Base-by-base conservation (phyloP, 1,139 yeast species). In the Candida sp. region DNA sequence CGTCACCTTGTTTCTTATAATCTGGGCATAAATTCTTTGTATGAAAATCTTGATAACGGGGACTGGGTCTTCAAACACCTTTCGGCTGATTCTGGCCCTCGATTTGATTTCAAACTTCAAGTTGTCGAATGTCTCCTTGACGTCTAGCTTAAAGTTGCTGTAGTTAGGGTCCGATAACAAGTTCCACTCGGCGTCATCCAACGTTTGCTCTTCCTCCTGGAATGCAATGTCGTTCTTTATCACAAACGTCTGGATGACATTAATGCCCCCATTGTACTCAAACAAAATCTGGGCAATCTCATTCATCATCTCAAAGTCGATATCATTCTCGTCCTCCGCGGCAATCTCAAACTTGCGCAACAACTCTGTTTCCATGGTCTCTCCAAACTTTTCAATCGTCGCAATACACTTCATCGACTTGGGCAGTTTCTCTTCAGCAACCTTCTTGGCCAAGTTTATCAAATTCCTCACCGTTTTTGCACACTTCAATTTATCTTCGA, bases 201-300 rank as follows among this genome's bases (percentile, higher is more conserved):
- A 62, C 9, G 73, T 63, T 30, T 54, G 51, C 42, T 75, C 75
- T 23, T 66, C 65, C 28, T 62, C 65, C 48, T 77, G 78, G 8
- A 49, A 12, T 5, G 58, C 51, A 54, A 88, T 83, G 53, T 86
- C 90, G 65, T 89, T 92, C 63, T 89, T 92, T 63, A 85, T 86
- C 42, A 92, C 91, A 69, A 90, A 93, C 48, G 89, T 83, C 63
- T 88, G 92, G 11, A 91, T 88, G 9, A 92, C 96, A 53, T 87
- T 86, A 4, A 84, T 78, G 7, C 98, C 98, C 8, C 93, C 96
- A 62, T 94, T 93, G 70, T 86, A 93, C 53, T 86, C 90, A 49
- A 86, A 81, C 49, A 93, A 73, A n/a, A 92, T 83, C 47, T 83
- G 83, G 1, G 98, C 92, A 37, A 90, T 84, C 52, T 87, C 92